These are phyloP conservation scores for Mayamaea pseudoterrestris DNA, from an alignment of 108 stramenopile genomes.

Conservation along the genomic window DNA sequence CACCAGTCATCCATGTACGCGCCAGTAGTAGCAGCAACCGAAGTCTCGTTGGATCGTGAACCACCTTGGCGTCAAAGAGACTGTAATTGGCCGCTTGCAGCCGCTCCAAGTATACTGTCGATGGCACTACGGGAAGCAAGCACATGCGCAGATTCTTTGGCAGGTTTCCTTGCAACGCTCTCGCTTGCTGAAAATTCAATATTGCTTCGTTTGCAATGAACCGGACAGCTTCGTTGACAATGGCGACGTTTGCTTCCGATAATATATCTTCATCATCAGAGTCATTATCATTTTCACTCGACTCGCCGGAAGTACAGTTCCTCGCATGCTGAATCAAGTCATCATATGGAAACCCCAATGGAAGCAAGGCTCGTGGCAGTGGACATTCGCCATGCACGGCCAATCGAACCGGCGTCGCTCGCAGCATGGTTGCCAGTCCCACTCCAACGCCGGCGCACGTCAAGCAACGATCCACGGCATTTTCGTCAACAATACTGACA, in stretches of 20 bases:
- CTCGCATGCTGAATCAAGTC: constrained; percentile 9
- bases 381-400: constrained; percentile 48
- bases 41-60: constrained; percentile 18
- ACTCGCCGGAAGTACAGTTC: no score
- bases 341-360: constrained; percentile 16
- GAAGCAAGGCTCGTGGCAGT: constrained; percentile 36
- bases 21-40: constrained; percentile 30
- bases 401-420: constrained; percentile 42
- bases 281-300: neutral
- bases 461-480: constrained; percentile 48
- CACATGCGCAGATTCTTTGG: constrained; percentile 36
- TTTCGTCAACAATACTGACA: constrained; percentile 63
- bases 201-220: constrained; percentile 43
- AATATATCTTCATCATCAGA: constrained; percentile 1
- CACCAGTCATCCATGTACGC: constrained; percentile 57
- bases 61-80: constrained; percentile 38
- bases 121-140: constrained; percentile 59
- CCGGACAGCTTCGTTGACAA: constrained; percentile 27
- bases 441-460: constrained; percentile 68
- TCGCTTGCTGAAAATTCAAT: constrained; percentile 42
- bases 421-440: constrained; percentile 50
- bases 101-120: constrained; percentile 43
- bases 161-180: constrained; percentile 38
- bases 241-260: constrained; percentile 1
- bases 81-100: constrained; percentile 51